A percentile compares a stretch with the other conserved stretches of the same genome.
Conservation (phyloP, 495 filamentous ascomycete genomes). For the Annulohypoxylon nitens region DNA sequence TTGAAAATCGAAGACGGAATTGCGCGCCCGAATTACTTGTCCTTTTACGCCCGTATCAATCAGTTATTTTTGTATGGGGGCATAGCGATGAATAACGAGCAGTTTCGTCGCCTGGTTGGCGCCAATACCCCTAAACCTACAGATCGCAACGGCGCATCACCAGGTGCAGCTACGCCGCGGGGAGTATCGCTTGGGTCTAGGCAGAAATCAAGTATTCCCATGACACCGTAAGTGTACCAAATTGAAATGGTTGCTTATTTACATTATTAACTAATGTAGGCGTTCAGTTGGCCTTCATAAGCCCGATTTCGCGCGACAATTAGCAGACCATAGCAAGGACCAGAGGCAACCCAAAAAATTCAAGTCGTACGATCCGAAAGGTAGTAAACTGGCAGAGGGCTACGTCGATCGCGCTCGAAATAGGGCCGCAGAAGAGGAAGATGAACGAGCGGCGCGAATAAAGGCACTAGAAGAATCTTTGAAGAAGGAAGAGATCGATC, state of each 20-base stretch:
- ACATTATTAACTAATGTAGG: constrained; percentile 61
- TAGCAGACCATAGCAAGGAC: constrained; percentile 79
- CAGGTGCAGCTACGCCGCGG: constrained; percentile 47
- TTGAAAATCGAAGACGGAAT: constrained; percentile 5
- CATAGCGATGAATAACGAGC: constrained; percentile 87
- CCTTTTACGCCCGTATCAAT: background rate
- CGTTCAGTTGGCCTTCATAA: constrained; percentile 71
- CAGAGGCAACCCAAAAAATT: constrained; percentile 73
- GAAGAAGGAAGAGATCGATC: constrained; percentile 85
- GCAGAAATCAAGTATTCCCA: constrained; percentile 81
- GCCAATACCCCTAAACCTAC: constrained; percentile 58
- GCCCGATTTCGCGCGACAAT: constrained; percentile 84
- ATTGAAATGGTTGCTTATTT: background rate
- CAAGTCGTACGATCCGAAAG: constrained; percentile 84
- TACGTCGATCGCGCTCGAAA: constrained; percentile 86
- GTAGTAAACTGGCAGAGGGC: constrained; percentile 79
- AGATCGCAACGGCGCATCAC: constrained; percentile 56
- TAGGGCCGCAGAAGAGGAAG: constrained; percentile 67
- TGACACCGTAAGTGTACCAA: constrained; percentile 76
- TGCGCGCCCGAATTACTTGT: background rate
- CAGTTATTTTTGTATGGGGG: background rate
- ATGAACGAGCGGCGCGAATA: constrained; percentile 73
- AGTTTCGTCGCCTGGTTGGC: constrained; percentile 90
- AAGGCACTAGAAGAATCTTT: constrained; percentile 84
- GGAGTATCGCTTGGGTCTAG: constrained; percentile 69